Percentiles rank a stretch among this genome's conserved stretches.
These are phyloP conservation scores for Ophiocordyceps sinensis DNA, from an alignment of 2,329 filamentous ascomycete species.

Conservation along the genomic window DNA sequence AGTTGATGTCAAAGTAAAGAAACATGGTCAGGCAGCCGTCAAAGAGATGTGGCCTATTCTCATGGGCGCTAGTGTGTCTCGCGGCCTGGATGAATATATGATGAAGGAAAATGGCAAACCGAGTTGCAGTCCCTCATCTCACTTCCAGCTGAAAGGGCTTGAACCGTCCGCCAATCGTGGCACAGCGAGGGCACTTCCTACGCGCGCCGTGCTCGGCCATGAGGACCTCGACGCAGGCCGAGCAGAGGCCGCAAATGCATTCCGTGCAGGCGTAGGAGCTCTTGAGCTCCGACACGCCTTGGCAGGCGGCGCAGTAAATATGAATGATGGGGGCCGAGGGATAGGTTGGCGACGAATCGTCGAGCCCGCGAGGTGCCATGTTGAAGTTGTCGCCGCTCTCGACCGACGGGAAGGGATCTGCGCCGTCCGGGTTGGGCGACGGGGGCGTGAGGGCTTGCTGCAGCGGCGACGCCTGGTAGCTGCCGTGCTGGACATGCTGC, in stretches of 20 bases:
- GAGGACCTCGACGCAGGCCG: conserved; percentile 70
- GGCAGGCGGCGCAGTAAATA: conserved; percentile 86
- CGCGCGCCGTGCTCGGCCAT: conserved; percentile 62
- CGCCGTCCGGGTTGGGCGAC: conserved; percentile 47
- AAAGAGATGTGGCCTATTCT: not conserved
- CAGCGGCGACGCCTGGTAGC: conserved; percentile 78
- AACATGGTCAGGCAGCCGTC: too few relatives aligned
- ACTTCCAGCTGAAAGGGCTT: conserved; percentile 80
- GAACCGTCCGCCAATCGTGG: conserved; percentile 64
- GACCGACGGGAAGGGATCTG: conserved; percentile 79
- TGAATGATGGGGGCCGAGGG: conserved; percentile 62
- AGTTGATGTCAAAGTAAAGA: too few relatives aligned
- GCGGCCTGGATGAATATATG: not conserved
- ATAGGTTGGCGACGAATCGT: conserved; percentile 59
- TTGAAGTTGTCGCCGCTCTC: conserved; percentile 64
- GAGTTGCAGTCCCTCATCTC: conserved; percentile 3
- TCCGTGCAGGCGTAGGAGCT: conserved; percentile 91
- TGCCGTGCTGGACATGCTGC: conserved; percentile 45
- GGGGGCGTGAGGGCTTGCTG: conserved; percentile 86
- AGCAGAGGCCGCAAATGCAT: conserved; percentile 87
- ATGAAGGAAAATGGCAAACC: not conserved
- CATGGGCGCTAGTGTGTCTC: not conserved
- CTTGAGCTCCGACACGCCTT: conserved; percentile 59
- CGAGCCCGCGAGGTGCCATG: conserved; percentile 49
- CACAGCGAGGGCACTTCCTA: conserved; percentile 66